Evolutionary conservation across 495 filamentous ascomycete species (phyloP).

Genomic region (Daldinia vernicosa): DNA sequence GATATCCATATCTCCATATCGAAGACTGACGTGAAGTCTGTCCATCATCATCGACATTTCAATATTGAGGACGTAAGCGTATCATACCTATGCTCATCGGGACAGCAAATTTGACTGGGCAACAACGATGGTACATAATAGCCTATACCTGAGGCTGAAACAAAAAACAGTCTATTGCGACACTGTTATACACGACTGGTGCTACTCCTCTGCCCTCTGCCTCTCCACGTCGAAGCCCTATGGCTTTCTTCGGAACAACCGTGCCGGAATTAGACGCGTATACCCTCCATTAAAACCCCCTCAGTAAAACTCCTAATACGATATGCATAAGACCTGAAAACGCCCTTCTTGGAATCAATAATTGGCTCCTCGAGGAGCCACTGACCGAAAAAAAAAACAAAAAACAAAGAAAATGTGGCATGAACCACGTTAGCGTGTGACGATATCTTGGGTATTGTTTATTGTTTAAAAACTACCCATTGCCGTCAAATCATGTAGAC

Average conservation of each 20-base stretch:
- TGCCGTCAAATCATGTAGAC: not conserved
- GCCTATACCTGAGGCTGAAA: constrained; percentile 13
- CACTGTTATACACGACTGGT: constrained; percentile 42
- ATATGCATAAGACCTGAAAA: constrained; percentile 29
- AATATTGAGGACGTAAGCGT: constrained; percentile 9
- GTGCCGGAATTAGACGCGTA: constrained; percentile 29
- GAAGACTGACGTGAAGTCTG: not conserved
- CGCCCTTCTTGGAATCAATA: constrained; percentile 23
- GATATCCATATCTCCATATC: constrained; percentile 5
- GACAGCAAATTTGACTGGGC: constrained; percentile 5
- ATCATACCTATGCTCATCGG: constrained; percentile 8
- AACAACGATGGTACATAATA: not conserved
- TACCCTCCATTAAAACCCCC: constrained; percentile 27
- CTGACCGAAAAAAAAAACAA: constrained; percentile 22
- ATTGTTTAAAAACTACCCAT: constrained; percentile 3
- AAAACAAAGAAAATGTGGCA: constrained; percentile 19
- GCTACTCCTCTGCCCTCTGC: constrained; percentile 19
- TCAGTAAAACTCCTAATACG: constrained; percentile 29
- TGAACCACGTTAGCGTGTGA: constrained; percentile 15
- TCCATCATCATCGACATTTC: not conserved
- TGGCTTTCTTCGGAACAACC: constrained; percentile 16
- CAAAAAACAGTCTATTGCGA: constrained; percentile 36
- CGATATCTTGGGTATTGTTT: constrained; percentile 5
- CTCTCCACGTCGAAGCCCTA: constrained; percentile 23
- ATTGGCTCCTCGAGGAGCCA: constrained; percentile 20